These are phyloP conservation scores for Phytophthora uliginosa DNA, from an alignment of 352 stramenopile genomes.

Conservation along the genomic window DNA sequence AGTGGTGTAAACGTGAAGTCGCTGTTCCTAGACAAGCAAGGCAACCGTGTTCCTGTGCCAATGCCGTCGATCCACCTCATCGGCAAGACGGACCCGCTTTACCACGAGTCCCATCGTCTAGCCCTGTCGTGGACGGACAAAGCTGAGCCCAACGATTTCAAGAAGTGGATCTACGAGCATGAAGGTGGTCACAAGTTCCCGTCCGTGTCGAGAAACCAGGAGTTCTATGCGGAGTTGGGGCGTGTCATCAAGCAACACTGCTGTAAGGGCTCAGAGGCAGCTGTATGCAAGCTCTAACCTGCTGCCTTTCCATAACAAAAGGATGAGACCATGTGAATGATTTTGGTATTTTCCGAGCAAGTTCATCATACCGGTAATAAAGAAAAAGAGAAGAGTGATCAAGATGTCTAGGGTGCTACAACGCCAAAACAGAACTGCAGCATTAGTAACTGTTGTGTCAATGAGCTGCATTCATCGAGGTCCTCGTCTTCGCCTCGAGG, in stretches of 20 bases:
- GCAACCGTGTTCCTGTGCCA: conserved; percentile 35
- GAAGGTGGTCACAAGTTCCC: conserved; percentile 52
- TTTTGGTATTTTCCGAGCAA: background rate
- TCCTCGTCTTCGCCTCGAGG: too few species aligned
- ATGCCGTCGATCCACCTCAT: conserved; percentile 62
- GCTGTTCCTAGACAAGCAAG: conserved; percentile 46
- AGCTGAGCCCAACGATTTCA: conserved; percentile 13
- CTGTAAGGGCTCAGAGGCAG: conserved; percentile 9
- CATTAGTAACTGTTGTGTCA: background rate
- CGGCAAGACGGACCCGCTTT: conserved; percentile 71
- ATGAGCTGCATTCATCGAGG: too few species aligned
- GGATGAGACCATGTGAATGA: background rate
- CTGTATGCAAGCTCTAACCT: conserved; percentile 18
- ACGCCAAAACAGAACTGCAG: background rate
- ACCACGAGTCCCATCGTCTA: conserved; percentile 52
- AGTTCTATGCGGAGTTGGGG: conserved; percentile 36
- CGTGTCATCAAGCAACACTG: conserved; percentile 39
- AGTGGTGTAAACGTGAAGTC: conserved; percentile 44
- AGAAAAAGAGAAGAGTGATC: background rate
- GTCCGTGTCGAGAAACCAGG: conserved; percentile 33
- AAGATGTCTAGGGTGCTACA: background rate
- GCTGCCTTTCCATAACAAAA: background rate
- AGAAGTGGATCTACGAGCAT: conserved; percentile 45
- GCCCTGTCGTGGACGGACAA: conserved; percentile 34
- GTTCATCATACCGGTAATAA: background rate